Base-by-base conservation (phyloP, 257 asterid genomes). In the Anisodus tanguticus region DNA sequence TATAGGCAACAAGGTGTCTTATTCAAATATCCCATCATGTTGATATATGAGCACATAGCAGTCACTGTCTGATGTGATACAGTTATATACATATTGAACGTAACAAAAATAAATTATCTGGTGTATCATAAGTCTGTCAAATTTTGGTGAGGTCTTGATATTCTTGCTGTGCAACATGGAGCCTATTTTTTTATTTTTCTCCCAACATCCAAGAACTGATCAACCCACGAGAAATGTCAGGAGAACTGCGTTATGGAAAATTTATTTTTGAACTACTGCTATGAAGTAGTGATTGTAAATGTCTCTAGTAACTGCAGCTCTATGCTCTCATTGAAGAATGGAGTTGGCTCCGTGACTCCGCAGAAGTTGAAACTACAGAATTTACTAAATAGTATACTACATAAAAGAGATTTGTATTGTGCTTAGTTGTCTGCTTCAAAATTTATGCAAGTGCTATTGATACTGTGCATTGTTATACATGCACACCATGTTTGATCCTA, bases 311-410 rank as follows among this genome's bases (percentile, higher is more conserved):
- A 70, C 77, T 69, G 79, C 17, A 64, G 26, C 12, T 64, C 16
- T 71, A 43, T 71, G 79, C 58, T 43, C 76, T 68, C 79, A 43
- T 43, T 71, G 58, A 43, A 43, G 79, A 57, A 72, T 72, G 41
- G 17, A 17, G 39, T 71, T 71, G 17, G 71, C 17, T 64, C 43
- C 2, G 0, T 2, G 7, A 41, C 37, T 70, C 57, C 4, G 16
- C 16, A 70, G 57, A 45, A 71, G 79, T 71, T 43, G 58, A 71
- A 39, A 45, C 58, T n/a, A 15, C n/a, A n/a, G 68, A 64, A 64
- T 64, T 26, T 64, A 64, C 39, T 64, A 6, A 59, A 59, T 59
- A 64, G 39, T 26, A 22, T 11, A 26, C 39, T 64, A 10, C 13
- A 26, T 9, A 9, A 4, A 4, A 22, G 6, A 63, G 43, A 26